phyloP scores from a whole-genome alignment of 345 rosid species.

The Boechera retrofracta region DNA sequence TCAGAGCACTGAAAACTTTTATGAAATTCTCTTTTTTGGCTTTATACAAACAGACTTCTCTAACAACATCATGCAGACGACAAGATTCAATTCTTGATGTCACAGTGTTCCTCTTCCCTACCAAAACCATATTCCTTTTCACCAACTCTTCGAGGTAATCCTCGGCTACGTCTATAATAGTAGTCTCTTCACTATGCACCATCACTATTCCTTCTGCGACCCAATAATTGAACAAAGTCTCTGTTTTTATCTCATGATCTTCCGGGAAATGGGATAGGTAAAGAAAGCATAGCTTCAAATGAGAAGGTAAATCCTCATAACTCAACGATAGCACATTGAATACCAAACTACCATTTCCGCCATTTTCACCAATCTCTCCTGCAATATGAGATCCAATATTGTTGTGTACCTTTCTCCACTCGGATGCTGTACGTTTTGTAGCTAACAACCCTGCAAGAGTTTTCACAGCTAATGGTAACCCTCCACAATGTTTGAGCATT shows the following conservation, averaged over 20 bases:
- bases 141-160: conserved; percentile 40
- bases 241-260: conserved; percentile 46
- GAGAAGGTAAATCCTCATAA: conserved; percentile 38
- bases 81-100: conserved; percentile 25
- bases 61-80: conserved; percentile 40
- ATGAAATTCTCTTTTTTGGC: conserved; percentile 42
- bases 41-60: conserved; percentile 35
- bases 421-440: neutral
- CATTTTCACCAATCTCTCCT: conserved; percentile 8
- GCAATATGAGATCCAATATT: conserved; percentile 9
- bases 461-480: conserved; percentile 14
- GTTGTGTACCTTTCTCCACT: conserved; percentile 28
- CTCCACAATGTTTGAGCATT: conserved; percentile 8
- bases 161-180: conserved; percentile 42
- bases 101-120: conserved; percentile 36
- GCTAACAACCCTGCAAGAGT: conserved; percentile 1
- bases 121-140: conserved; percentile 48
- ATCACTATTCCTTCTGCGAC: conserved; percentile 54
- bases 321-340: conserved; percentile 34
- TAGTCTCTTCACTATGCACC: neutral
- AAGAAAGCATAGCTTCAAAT: conserved; percentile 30
- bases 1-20: neutral
- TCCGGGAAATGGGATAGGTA: conserved; percentile 36
- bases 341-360: neutral
- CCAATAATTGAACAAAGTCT: conserved; percentile 52